Base-by-base conservation (phyloP, 208 protist genomes). In the Crithidia sp. region DNA sequence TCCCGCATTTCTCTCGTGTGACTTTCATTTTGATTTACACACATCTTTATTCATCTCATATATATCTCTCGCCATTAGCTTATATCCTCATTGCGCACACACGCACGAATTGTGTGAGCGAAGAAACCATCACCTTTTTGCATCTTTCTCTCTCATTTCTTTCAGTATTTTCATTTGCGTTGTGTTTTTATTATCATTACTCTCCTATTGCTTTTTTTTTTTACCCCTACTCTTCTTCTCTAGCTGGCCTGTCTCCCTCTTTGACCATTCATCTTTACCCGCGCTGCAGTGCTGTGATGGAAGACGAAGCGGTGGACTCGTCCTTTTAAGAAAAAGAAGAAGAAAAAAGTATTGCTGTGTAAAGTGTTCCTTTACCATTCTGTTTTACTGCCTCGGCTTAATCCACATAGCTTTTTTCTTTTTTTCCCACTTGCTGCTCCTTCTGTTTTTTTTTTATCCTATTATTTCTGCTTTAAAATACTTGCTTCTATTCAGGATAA, bases 91-190 rank as follows among this genome's bases (percentile, higher is more conserved):
- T 39, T 41, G 16, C 57, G 19, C 57, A 61, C 9, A 45, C 39
- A 61, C 57, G 57, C 57, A 61, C 45, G 9, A 28, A 45, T 19
- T 41, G 57, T 45, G 28, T 45, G 57, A 61, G 57, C 45, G 13
- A 45, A 39, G 45, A 47, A 13, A 0, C 12, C n/a, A 55, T 55
- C 7, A 12, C 8, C 8, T 61, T 19, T 16, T 62, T 71, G 19
- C 69, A 69, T 72, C 53, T 67, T 71, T 60, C 54, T 67, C 36
- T 47, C 17, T 36, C 28, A 59, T 57, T n/a, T 64, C 44, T 54
- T 58, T 37, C 43, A 41, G 2, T 53, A 19, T 56, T 71, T 61
- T 53, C 13, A 55, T 79, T 62, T 41, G 10, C 40, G 13, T 60
- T 41, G 17, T 37, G 28, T 43, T 7, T 37, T 28, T 40, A 39